Conservation (phyloP, 2,329 filamentous ascomycete genomes). For the Thelonectria discophora region DNA sequence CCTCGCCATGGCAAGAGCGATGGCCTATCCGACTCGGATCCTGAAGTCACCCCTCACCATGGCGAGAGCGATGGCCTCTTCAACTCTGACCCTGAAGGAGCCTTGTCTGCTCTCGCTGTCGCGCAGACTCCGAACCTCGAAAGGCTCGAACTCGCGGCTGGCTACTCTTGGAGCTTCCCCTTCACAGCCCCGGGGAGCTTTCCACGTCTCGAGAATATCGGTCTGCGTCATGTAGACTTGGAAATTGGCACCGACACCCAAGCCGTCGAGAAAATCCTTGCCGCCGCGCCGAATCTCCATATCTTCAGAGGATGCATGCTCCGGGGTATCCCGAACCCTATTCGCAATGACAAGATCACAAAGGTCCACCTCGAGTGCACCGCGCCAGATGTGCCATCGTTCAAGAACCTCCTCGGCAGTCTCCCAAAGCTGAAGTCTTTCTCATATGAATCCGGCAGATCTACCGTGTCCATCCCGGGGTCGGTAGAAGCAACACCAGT, state of each 20-base stretch:
- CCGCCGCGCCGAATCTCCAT: conserved; percentile 7
- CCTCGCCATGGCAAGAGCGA: background rate
- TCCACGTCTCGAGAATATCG: background rate
- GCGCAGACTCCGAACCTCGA: conserved; percentile 8
- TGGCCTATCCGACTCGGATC: background rate
- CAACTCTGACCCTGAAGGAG: background rate
- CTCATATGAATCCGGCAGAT: conserved; percentile 1
- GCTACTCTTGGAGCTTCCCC: conserved; percentile 8
- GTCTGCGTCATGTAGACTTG: conserved; percentile 1
- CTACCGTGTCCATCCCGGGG: conserved; percentile 1
- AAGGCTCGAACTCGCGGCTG: background rate
- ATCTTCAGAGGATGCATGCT: background rate
- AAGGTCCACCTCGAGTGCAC: conserved; percentile 1
- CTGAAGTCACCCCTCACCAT: background rate
- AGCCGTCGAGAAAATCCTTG: background rate
- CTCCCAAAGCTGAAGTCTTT: conserved; percentile 1
- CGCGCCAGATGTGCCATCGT: background rate
- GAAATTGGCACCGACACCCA: background rate
- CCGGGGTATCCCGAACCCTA: background rate
- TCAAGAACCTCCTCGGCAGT: background rate
- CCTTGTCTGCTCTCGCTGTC: conserved; percentile 4
- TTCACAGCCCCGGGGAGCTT: conserved; percentile 4
- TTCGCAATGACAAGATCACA: conserved; percentile 1
- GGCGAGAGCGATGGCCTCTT: background rate
- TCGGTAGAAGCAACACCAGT: background rate